A percentile compares a stretch with the other conserved stretches of the same genome.
Conservation (phyloP, 768 basidiomycete species). For the Tricholoma furcatifolium region DNA sequence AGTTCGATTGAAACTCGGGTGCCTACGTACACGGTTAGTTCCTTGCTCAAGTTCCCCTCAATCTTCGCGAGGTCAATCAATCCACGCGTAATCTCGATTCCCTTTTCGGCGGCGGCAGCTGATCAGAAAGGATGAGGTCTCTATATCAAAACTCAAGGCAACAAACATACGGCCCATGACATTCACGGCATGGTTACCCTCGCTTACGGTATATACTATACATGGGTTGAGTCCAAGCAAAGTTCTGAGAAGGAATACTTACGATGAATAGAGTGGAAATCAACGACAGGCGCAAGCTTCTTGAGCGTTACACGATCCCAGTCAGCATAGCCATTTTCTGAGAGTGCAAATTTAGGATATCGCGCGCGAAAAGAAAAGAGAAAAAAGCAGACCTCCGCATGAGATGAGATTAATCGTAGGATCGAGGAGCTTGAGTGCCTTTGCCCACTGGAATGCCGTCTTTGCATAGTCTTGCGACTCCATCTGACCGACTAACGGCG, state of each 20-base stretch:
- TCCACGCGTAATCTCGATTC: slow-evolving; percentile 47
- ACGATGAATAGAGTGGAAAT: slow-evolving; percentile 50
- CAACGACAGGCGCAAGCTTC: slow-evolving; percentile 43
- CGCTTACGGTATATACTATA: slow-evolving; percentile 39
- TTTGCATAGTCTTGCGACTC: slow-evolving; percentile 52
- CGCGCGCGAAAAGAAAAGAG: too few relatives aligned
- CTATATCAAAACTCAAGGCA: not conserved
- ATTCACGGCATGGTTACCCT: slow-evolving; percentile 48
- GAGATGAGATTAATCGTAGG: slow-evolving; percentile 53
- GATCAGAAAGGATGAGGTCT: not conserved
- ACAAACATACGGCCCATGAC: slow-evolving; percentile 46
- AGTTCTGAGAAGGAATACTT: slow-evolving; percentile 1
- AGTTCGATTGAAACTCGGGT: not conserved
- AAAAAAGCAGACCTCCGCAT: slow-evolving; percentile 48
- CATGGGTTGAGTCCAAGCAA: not conserved
- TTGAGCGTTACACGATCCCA: slow-evolving; percentile 42
- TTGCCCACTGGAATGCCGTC: slow-evolving; percentile 60
- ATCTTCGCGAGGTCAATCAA: slow-evolving; percentile 53
- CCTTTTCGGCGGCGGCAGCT: slow-evolving; percentile 53
- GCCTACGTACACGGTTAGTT: slow-evolving; percentile 35
- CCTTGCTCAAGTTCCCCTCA: slow-evolving; percentile 33
- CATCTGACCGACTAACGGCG: slow-evolving; percentile 48
- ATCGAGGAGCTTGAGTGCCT: slow-evolving; percentile 56
- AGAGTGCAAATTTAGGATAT: too few relatives aligned
- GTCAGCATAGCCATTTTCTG: slow-evolving; percentile 40